Evolutionary conservation across 2,329 filamentous ascomycete species (phyloP).

Genomic region (Stemphylium lycopersici): DNA sequence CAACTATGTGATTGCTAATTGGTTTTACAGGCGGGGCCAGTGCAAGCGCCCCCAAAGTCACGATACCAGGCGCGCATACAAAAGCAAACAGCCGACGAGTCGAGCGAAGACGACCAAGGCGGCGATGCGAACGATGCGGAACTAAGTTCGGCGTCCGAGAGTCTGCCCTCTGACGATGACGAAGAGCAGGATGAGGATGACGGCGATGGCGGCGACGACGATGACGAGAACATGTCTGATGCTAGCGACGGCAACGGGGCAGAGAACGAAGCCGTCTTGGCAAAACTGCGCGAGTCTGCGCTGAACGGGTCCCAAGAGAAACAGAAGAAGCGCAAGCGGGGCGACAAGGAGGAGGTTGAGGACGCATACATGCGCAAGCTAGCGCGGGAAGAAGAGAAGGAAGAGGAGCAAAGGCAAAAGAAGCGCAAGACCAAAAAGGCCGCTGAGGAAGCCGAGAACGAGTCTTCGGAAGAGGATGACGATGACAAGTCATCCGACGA

Average conservation of each 20-base stretch:
- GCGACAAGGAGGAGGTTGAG: conserved; percentile 70
- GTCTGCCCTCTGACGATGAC: conserved; percentile 18
- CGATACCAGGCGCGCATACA: conserved; percentile 44
- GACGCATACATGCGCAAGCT: conserved; percentile 72
- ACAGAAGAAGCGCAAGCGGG: conserved; percentile 57
- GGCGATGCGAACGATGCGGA: conserved; percentile 50
- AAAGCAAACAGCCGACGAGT: conserved; percentile 24
- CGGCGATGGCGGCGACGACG: conserved; percentile 40
- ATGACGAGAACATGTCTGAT: conserved; percentile 40
- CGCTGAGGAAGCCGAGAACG: conserved; percentile 19
- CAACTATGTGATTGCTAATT: conserved; percentile 17
- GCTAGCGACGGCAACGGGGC: conserved; percentile 28
- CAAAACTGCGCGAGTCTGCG: conserved; percentile 33
- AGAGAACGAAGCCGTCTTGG: conserved; percentile 32
- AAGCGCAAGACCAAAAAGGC: conserved; percentile 43
- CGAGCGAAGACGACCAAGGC: conserved; percentile 59
- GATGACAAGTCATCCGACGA: conserved; percentile 24
- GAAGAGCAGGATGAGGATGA: conserved; percentile 37
- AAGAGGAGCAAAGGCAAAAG: conserved; percentile 48
- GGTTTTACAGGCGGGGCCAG: conserved; percentile 40
- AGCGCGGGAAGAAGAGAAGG: conserved; percentile 54
- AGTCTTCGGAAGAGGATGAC: conserved; percentile 14
- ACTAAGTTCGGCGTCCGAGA: conserved; percentile 24
- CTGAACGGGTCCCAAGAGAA: conserved; percentile 38
- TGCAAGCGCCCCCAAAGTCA: conserved; percentile 48